Conservation (phyloP, 2,329 filamentous ascomycete species). For the Drechslera avenae region DNA sequence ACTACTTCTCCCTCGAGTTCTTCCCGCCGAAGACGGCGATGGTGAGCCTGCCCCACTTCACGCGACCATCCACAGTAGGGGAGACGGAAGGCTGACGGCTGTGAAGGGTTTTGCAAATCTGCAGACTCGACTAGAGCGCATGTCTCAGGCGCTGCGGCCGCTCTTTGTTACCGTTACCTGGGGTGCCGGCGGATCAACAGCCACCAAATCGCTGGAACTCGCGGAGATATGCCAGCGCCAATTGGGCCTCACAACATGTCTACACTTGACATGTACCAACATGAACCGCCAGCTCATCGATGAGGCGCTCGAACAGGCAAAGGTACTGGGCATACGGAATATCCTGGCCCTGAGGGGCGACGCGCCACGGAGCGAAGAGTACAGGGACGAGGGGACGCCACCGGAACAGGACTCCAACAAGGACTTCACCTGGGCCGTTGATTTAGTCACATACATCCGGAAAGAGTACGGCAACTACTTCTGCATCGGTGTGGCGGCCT, state of each 20-base stretch:
- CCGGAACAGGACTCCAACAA: conserved; percentile 68
- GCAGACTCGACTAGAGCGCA: conserved; percentile 88
- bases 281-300: conserved; percentile 89
- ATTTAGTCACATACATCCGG: conserved; percentile 88
- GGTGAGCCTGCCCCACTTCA: conserved; percentile 53
- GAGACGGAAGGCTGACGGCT: conserved; percentile 14
- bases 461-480: conserved; percentile 91
- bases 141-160: conserved; percentile 88
- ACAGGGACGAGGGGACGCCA: conserved; percentile 68
- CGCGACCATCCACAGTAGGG: conserved; percentile 5
- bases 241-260: conserved; percentile 87
- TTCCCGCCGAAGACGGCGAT: conserved; percentile 97
- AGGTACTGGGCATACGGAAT: conserved; percentile 87
- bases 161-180: conserved; percentile 97
- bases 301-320: conserved; percentile 86
- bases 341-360: conserved; percentile 92
- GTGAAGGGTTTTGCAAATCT: conserved; percentile 83
- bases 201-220: conserved; percentile 87
- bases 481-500: conserved; percentile 91
- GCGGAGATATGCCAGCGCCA: conserved; percentile 95
- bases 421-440: conserved; percentile 86
- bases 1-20: conserved; percentile 97
- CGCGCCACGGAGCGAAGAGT: conserved; percentile 87
- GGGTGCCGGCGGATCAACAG: conserved; percentile 93
- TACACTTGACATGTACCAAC: conserved; percentile 97